Percentiles rank a stretch among this genome's conserved stretches.
These are phyloP conservation scores for Glycine latifolia DNA, from an alignment of 306 rosid species.

Conservation along the genomic window DNA sequence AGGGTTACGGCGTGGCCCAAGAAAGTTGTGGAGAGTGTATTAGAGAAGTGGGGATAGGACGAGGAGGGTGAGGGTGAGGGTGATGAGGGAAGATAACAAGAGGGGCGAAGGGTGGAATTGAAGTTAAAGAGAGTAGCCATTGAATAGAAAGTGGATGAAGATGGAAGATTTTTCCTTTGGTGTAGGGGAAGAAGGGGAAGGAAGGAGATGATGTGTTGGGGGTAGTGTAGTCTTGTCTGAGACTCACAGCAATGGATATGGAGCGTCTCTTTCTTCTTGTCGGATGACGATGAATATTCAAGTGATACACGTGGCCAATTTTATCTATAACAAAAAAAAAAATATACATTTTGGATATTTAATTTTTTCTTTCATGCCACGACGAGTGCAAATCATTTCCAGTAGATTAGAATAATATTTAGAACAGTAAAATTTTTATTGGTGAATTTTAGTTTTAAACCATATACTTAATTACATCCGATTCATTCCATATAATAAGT, in stretches of 20 bases:
- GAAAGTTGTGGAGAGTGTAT: background rate
- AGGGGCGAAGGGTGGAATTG: conserved; percentile 41
- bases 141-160: background rate
- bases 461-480: no score
- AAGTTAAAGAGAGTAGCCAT: conserved; percentile 59
- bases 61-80: conserved; percentile 29
- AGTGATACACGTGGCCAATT: conserved; percentile 13
- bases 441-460: no score
- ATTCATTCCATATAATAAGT: no score
- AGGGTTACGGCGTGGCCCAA: conserved; percentile 15
- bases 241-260: conserved; percentile 1
- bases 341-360: background rate
- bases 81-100: conserved; percentile 19
- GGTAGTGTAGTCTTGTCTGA: background rate
- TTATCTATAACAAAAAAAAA: conserved; percentile 11
- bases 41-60: no score
- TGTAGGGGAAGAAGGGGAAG: background rate
- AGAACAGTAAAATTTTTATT: no score
- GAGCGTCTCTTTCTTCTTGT: conserved; percentile 17
- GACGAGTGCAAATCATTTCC: no score
- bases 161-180: background rate
- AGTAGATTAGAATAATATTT: no score
- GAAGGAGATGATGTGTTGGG: no score
- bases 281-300: conserved; percentile 42
- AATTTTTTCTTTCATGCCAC: background rate